Percentiles rank a stretch among this genome's conserved stretches.
phyloP scores from a whole-genome alignment of 2,329 filamentous ascomycete species.

The Pestalotiopsis sp. region DNA sequence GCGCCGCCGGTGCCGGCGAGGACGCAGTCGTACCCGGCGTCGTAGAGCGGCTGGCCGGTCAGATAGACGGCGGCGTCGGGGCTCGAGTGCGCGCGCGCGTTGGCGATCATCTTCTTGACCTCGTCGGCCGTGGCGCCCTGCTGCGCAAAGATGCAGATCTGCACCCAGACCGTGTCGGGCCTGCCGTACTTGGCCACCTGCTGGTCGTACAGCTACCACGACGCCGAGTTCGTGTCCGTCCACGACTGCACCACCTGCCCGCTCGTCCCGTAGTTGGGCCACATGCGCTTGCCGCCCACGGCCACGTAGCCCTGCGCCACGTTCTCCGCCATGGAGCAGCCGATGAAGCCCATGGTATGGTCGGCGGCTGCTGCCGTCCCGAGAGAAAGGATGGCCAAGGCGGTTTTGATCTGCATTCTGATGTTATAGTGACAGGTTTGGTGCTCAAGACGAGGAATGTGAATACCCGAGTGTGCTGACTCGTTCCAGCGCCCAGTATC shows the following conservation, averaged over 20 bases:
- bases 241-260: conserved; percentile 31
- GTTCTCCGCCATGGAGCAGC: conserved; percentile 33
- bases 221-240: conserved; percentile 26
- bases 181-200: conserved; percentile 26
- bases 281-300: conserved; percentile 26
- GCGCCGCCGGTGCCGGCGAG: conserved; percentile 22
- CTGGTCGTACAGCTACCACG: conserved; percentile 28
- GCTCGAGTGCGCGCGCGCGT: conserved; percentile 29
- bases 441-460: neutral
- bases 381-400: neutral
- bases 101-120: conserved; percentile 30
- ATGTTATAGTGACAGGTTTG: neutral
- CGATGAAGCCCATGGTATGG: conserved; percentile 31
- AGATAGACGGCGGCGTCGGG: conserved; percentile 28
- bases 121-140: conserved; percentile 30
- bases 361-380: neutral
- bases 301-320: conserved; percentile 32
- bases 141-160: conserved; percentile 33
- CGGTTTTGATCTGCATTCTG: neutral
- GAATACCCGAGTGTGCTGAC: neutral
- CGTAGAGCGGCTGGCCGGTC: conserved; percentile 33
- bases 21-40: conserved; percentile 24
- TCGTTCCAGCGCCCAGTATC: too few relatives aligned
- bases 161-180: conserved; percentile 28
- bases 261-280: conserved; percentile 30